phyloP scores from a whole-genome alignment of 192 early-diverging fungal species.

The Entophlyctis helioformis region DNA sequence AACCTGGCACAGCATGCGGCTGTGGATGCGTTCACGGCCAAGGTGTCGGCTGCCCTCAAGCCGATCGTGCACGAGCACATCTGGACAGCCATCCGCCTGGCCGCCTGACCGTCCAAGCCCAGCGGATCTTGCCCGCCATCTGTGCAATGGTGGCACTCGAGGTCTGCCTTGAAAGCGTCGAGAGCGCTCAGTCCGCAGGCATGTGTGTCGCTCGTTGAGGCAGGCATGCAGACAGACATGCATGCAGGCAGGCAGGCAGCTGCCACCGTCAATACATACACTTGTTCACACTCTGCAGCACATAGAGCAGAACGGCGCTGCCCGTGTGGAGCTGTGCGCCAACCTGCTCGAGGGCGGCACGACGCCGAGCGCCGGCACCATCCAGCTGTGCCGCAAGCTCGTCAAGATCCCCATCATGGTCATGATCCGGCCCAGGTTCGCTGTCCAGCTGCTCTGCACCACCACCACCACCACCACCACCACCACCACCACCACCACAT shows the following conservation, averaged over 20 bases:
- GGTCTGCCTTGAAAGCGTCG: constrained; percentile 26
- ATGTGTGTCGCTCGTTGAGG: too few relatives aligned
- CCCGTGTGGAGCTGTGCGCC: constrained; percentile 50
- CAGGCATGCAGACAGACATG: too few relatives aligned
- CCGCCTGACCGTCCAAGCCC: too few relatives aligned
- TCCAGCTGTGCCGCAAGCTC: constrained; percentile 40
- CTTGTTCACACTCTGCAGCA: too few relatives aligned
- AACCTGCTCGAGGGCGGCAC: constrained; percentile 43
- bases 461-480: neutral
- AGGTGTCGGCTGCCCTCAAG: too few relatives aligned
- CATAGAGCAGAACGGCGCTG: constrained; percentile 44
- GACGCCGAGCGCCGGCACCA: constrained; percentile 28
- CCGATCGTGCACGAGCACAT: too few relatives aligned
- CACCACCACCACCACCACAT: neutral
- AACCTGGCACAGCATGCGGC: too few relatives aligned
- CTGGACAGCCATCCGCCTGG: too few relatives aligned
- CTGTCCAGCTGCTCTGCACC: neutral
- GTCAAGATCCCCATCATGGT: constrained; percentile 48
- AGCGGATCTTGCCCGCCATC: too few relatives aligned
- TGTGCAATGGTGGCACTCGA: too few relatives aligned
- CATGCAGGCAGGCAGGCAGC: neutral
- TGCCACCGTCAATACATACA: neutral
- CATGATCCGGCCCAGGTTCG: constrained; percentile 44
- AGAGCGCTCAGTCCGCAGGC: constrained; percentile 9
- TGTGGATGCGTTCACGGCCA: too few relatives aligned